Evolutionary conservation across 257 asterid species (phyloP), one percentile per base, ranked within the genome.

Genomic region (Linderniella brevidens): DNA sequence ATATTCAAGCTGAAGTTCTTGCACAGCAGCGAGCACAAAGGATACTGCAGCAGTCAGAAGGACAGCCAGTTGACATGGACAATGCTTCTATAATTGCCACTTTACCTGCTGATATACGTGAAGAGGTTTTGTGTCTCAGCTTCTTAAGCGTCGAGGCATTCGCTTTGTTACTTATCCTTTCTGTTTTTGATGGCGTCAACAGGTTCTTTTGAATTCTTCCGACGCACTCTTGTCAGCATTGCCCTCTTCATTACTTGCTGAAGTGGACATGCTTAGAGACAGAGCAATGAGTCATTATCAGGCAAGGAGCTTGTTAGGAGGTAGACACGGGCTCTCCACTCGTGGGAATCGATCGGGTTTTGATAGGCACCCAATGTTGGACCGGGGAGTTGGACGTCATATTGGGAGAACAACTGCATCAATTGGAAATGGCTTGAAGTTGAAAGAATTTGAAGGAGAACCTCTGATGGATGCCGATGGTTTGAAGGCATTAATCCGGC

Each of bases 11-110:
- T 45, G 98, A 88, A 77, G 98, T 88, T 70, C 82, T 88, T 64
- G 93, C 96, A 17, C 98, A 88, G 56, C 98, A 88, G 59, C 70
- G 94, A 39, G 96, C 82, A 37, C 98, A 85, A 55, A 71, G 93
- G 65, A 76, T 85, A 58, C 80, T 76, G 32, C 94, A 76, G 68
- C 94, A 88, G 68, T 77, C 98, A 16, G 92, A 87, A 55, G 96
- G 98, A 37, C 96, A 75, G 56, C 98, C 98, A 11, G 98, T 88
- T 64, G 98, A 88, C 69, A 88, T 88, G 98, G 98, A 88, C 58
- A 88, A 88, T 76, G 98, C 96, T 66, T 88, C 98, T 10, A 88
- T 88, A 46, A 80, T 88, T 58, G 98, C 96, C 60, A 84, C 98
- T 45, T 85, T 88, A 57, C 95, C 98, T 11, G 92, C 96, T 74